Evolutionary conservation across 192 early-diverging fungal species (phyloP), one percentile per base, ranked within the genome.

Genomic region (Coemansia sp.): DNA sequence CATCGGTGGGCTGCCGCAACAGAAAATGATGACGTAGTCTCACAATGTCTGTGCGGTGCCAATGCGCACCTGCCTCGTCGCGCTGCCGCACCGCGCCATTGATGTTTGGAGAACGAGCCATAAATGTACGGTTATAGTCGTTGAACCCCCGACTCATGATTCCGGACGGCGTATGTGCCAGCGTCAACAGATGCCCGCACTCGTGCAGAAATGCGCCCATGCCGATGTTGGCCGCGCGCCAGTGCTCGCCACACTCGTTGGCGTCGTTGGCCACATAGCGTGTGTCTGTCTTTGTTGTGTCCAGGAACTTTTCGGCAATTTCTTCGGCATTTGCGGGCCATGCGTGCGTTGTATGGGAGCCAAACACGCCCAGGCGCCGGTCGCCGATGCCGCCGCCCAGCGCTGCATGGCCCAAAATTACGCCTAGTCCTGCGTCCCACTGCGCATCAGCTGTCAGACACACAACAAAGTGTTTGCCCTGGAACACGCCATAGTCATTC

Each of bases 131-230:
- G 74, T 88, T 88, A 39, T 71, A 85, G 53, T 89, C 82, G 56
- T 88, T 85, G 69, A 76, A 89, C 16, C 88, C 88, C 26, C 88
- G 80, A 9, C 43, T 55, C 88, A 89, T 89, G 23, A 89, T 78
- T 10, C 88, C 84, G 3, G 78, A 68, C 1, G 78, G 71, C 2
- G 86, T 85, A 70, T 90, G 89, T 5, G 77, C 66, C 14, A 87
- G 67, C 18, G 86, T 85, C 47, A 85, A 62, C 41, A 82, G 37
- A 51, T 90, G 89, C n/a, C 89, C 89, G 24, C 84, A 84, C 67
- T 90, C 88, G 66, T 90, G 89, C 49, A 90, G 64, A 73, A 89
- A 87, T 19, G 89, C 88, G 20, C 89, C 89, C 71, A 89, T 87
- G 18, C 89, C 88, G 41, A 88, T 82, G 63, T 88, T 88, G 39